phyloP scores from a whole-genome alignment of 202 grass and related monocot genomes.

The Bolboschoenoplectus hybrid region DNA sequence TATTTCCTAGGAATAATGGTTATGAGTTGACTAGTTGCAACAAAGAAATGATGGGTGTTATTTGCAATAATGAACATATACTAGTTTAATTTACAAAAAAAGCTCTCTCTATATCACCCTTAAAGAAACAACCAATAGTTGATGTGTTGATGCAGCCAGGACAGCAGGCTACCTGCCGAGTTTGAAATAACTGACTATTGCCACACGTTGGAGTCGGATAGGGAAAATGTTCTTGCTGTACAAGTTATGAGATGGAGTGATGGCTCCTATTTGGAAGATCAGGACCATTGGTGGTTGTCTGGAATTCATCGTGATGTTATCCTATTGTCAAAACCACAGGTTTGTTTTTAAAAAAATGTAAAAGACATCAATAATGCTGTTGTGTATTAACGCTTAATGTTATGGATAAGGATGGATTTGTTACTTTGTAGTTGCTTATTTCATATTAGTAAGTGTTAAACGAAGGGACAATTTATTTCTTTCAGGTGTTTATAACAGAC shows the following conservation, averaged over 20 bases:
- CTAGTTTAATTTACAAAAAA: slow-evolving; percentile 21
- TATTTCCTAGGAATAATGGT: background rate
- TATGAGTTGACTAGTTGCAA: background rate
- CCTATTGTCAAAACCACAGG: slow-evolving; percentile 93
- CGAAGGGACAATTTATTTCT: slow-evolving; percentile 28
- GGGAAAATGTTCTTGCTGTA: slow-evolving; percentile 86
- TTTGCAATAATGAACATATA: background rate
- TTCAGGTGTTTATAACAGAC: slow-evolving; percentile 95
- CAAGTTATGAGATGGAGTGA: slow-evolving; percentile 99
- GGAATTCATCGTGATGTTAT: slow-evolving; percentile 98
- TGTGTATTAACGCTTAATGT: slow-evolving; percentile 24
- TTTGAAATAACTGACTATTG: slow-evolving; percentile 94
- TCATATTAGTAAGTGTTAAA: slow-evolving; percentile 18
- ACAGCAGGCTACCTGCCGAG: slow-evolving; percentile 91
- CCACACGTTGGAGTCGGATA: slow-evolving; percentile 66
- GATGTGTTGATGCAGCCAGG: slow-evolving; percentile 71
- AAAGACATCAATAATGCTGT: slow-evolving; percentile 26
- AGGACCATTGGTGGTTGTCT: slow-evolving; percentile 97
- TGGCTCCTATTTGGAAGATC: slow-evolving; percentile 98
- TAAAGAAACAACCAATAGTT: slow-evolving; percentile 17
- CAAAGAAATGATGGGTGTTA: background rate
- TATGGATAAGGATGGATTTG: slow-evolving; percentile 29
- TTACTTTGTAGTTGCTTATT: background rate
- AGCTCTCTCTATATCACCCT: background rate
- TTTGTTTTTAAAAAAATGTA: slow-evolving; percentile 39